Conservation (phyloP, 495 filamentous ascomycete species). For the Hypoxylon subgilvum region DNA sequence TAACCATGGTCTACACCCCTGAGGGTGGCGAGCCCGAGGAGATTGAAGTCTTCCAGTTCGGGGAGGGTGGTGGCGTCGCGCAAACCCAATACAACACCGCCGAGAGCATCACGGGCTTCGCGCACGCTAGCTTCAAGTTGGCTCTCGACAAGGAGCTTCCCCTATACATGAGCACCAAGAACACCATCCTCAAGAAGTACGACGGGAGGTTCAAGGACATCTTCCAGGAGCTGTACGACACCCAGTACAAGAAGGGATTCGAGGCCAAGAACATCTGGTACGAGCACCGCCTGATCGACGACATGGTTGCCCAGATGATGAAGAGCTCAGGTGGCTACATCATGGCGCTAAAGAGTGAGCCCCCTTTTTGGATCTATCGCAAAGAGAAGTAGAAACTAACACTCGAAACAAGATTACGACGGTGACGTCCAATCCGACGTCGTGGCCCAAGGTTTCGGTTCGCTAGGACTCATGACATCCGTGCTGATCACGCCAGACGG, state of each 20-base stretch:
- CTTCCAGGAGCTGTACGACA: constrained; percentile 96
- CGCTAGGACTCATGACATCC: constrained; percentile 97
- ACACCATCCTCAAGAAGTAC: constrained; percentile 98
- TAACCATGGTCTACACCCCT: constrained; percentile 94
- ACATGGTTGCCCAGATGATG: constrained; percentile 99
- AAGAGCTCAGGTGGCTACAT: constrained; percentile 94
- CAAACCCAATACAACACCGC: constrained; percentile 98
- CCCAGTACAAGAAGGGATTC: constrained; percentile 83
- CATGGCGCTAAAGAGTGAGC: constrained; percentile 95
- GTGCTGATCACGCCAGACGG: constrained; percentile 94
- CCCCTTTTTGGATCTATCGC: not conserved
- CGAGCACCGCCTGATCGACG: constrained; percentile 97
- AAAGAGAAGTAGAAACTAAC: constrained; percentile 13
- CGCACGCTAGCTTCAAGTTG: constrained; percentile 94
- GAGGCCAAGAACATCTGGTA: constrained; percentile 96
- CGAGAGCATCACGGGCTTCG: constrained; percentile 91
- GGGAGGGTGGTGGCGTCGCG: constrained; percentile 80
- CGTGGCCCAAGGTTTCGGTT: constrained; percentile 97
- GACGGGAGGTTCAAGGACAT: constrained; percentile 99
- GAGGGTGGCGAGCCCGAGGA: constrained; percentile 78
- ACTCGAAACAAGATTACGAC: constrained; percentile 76
- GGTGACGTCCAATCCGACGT: constrained; percentile 99
- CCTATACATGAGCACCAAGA: constrained; percentile 99
- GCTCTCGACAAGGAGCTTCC: constrained; percentile 85
- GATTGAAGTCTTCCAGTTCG: constrained; percentile 90